These are phyloP conservation scores for Termitomyces sp. DNA, from an alignment of 768 basidiomycete species.

Conservation along the genomic window DNA sequence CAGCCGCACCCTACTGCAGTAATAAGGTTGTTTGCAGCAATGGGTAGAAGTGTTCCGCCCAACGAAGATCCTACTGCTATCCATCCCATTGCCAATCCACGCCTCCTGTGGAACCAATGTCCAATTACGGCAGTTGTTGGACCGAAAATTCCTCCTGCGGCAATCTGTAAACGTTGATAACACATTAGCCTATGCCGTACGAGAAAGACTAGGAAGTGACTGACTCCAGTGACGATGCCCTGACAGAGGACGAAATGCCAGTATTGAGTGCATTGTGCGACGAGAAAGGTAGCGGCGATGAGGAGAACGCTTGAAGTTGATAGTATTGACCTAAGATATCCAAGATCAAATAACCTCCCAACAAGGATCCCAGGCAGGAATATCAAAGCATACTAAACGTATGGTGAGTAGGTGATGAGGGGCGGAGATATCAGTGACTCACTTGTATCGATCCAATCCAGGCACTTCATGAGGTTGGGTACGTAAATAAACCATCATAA, in stretches of 20 bases:
- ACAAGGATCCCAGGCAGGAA: constrained; percentile 58
- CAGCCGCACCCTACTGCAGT: constrained; percentile 32
- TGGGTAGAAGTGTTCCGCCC: constrained; percentile 67
- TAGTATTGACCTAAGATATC: constrained; percentile 52
- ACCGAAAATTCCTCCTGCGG: constrained; percentile 56
- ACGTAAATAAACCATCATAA: not conserved
- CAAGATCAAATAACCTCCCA: constrained; percentile 68
- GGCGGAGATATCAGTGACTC: not conserved
- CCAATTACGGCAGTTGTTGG: constrained; percentile 53
- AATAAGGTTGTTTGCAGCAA: constrained; percentile 51
- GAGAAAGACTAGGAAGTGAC: constrained; percentile 15
- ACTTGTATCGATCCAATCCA: constrained; percentile 11
- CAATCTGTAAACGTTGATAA: constrained; percentile 23
- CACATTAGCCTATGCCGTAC: constrained; percentile 26
- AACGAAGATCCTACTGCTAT: constrained; percentile 61
- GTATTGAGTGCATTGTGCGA: constrained; percentile 63
- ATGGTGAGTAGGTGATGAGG: not conserved
- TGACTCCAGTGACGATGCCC: constrained; percentile 59
- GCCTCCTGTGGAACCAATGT: constrained; percentile 68
- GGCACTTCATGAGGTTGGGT: not conserved
- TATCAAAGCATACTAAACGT: constrained; percentile 49
- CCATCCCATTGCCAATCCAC: constrained; percentile 49
- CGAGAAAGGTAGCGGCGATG: constrained; percentile 54
- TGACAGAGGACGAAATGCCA: constrained; percentile 81
- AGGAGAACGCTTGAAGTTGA: constrained; percentile 42